Base-by-base conservation (phyloP, 2,329 filamentous ascomycete genomes). In the Helotiales sp. region DNA sequence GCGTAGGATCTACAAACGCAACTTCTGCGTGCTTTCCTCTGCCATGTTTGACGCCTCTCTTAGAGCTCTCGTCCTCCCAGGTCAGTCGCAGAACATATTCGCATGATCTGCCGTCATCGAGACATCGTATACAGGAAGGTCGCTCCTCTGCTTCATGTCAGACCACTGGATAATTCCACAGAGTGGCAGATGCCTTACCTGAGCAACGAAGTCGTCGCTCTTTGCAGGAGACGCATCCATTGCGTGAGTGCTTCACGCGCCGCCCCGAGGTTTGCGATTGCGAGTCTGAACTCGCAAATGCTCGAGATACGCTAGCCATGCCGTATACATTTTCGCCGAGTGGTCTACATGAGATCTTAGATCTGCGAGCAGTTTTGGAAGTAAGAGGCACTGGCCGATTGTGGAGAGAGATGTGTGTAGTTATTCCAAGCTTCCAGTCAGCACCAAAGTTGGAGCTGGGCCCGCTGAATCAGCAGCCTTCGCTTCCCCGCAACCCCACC, bases 241-340 rank as follows among this genome's bases (percentile, higher is more conserved):
- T 42, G 17, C 55, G 50, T 5, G 55, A 58, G 24, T 58, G 55
- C 46, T 50, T 58, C 51, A 58, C 55, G 25, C 55, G 55, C 24
- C 55, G 55, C 27, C 55, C 55, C 3, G 55, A 48, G 17, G 29
- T 13, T 33, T 48, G 46, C 12, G 36, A 40, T 40, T 15, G 15
- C 40, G 40, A 44, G 19, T 10, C 40, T 25, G 40, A 13, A 24
- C 40, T 44, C 22, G 40, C 40, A 27, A 24, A 44, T 44, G 40
- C 40, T 44, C 22, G 31, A 34, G 31, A 34, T 34, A 15, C 31
- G 10, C 31, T 9, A 44, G 40, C 40, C 40, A 44, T 44, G 40
- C 22, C 27, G 6, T 44, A 27, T 12, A 44, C 40, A 44, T 44
- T 2, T 44, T 44, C 1, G 8, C 2, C 9, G 40, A 44, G 24